Evolutionary conservation across 257 asterid genomes (phyloP), one percentile per base, ranked within the genome.

Genomic region (Phtheirospermum japonicum): DNA sequence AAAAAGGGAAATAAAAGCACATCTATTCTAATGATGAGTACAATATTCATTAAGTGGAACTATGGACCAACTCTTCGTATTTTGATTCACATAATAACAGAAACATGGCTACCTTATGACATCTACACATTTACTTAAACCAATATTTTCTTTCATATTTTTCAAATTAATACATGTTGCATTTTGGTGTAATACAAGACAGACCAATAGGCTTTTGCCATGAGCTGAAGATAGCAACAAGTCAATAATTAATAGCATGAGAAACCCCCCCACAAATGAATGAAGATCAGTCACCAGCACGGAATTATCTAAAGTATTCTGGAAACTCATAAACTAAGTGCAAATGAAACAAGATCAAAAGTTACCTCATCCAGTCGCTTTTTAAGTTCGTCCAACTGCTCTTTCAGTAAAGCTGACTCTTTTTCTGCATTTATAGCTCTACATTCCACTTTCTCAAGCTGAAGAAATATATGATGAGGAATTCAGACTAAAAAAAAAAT

Each of bases 361-460:
- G 26, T 67, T 75, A 93, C 99, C 94, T 76, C 85, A 67, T 87
- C 68, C 71, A 87, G 71, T 67, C 76, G 79, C 77, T 68, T 77
- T 78, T 82, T 80, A 7, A 80, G 83, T 63, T 80, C 82, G 49
- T 82, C 90, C 71, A 85, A 53, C 79, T 87, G 96, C 62, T 76
- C 80, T 75, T 76, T 80, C 76, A 93, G 71, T 45, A 82, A 56
- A 56, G 61, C 76, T 0, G 97, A 80, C 83, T 87, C 97, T 60
- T 80, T 74, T 79, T 93, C 96, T 13, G 99, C 90, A 80, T 75
- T 84, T 69, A 67, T 73, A 72, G 97, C 99, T 75, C 89, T 84
- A 57, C 74, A 76, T 73, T 82, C 95, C 90, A 84, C 83, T 82
- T 67, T 87, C 82, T 93, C 96, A 61, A 93, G 91, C 96, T 89